Percentiles rank a stretch among this genome's conserved stretches.
Conservation (phyloP, 192 early-diverging fungal genomes). For the Backusella sp. region DNA sequence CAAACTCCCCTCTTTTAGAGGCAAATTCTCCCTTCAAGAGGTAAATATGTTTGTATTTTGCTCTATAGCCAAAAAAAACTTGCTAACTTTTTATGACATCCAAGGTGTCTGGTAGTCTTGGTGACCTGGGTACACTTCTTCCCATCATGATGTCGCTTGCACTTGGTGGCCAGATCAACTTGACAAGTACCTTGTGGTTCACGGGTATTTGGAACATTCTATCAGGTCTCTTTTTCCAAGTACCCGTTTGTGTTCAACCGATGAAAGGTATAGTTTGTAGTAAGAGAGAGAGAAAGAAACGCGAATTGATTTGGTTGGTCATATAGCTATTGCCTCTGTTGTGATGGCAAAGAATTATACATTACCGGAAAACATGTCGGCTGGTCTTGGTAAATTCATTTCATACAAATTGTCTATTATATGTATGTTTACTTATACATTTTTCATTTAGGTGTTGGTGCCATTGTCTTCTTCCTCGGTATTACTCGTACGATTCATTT, state of each 20-base stretch:
- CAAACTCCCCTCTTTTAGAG: not conserved
- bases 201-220: constrained; percentile 88
- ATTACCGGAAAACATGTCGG: constrained; percentile 66
- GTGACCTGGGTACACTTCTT: constrained; percentile 43
- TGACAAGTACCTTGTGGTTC: constrained; percentile 80
- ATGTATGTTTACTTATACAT: no score
- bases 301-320: no score
- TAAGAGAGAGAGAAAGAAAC: not conserved
- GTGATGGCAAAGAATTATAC: constrained; percentile 72
- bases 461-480: constrained; percentile 63
- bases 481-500: constrained; percentile 66
- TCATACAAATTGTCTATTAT: not conserved
- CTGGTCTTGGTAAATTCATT: constrained; percentile 46
- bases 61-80: no score
- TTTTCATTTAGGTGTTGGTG: constrained; percentile 48
- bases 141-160: constrained; percentile 86
- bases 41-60: not conserved
- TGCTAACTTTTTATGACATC: no score
- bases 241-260: constrained; percentile 91
- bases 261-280: constrained; percentile 71
- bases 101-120: constrained; percentile 35
- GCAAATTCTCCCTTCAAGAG: constrained; percentile 20
- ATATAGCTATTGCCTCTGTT: constrained; percentile 73
- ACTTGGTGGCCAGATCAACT: constrained; percentile 66
- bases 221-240: constrained; percentile 71